Evolutionary conservation across 108 stramenopile genomes (phyloP).

Genomic region (Cyclotella baltica): DNA sequence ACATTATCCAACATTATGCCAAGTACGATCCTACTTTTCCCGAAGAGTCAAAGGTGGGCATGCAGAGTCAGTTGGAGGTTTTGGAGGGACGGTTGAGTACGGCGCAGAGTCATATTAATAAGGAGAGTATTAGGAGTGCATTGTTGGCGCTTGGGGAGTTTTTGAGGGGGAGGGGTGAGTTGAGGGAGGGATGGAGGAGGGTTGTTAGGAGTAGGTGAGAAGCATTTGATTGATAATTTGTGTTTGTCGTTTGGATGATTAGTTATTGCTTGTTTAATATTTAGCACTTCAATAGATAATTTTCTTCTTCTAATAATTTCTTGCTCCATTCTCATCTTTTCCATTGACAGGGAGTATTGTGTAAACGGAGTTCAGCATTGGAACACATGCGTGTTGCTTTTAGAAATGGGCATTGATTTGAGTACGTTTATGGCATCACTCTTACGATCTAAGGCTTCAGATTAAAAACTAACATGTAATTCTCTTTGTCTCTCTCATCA

Average conservation of each 20-base stretch:
- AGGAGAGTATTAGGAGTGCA: constrained; percentile 82
- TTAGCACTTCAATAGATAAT: too few species aligned
- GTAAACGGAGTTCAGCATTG: constrained; percentile 64
- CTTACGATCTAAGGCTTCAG: neutral
- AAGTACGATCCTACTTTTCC: constrained; percentile 29
- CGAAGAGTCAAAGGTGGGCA: neutral
- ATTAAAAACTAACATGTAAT: too few species aligned
- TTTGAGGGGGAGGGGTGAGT: constrained; percentile 63
- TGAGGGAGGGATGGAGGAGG: constrained; percentile 55
- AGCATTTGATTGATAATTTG: neutral
- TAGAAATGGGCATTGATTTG: constrained; percentile 63
- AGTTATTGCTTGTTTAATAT: neutral
- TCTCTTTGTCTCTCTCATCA: neutral
- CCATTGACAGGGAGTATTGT: constrained; percentile 66
- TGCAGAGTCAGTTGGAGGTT: constrained; percentile 12
- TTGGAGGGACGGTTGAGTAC: constrained; percentile 68
- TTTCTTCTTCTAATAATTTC: neutral
- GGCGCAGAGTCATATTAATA: constrained; percentile 78
- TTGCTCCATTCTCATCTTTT: neutral
- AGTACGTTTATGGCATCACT: constrained; percentile 24
- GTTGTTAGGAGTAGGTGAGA: constrained; percentile 51
- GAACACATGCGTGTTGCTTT: constrained; percentile 58
- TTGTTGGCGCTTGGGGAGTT: constrained; percentile 61
- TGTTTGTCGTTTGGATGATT: neutral
- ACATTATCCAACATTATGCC: constrained; percentile 20